Evolutionary conservation across 2,329 filamentous ascomycete species (phyloP).

Genomic region (Bretziella fagacearum): DNA sequence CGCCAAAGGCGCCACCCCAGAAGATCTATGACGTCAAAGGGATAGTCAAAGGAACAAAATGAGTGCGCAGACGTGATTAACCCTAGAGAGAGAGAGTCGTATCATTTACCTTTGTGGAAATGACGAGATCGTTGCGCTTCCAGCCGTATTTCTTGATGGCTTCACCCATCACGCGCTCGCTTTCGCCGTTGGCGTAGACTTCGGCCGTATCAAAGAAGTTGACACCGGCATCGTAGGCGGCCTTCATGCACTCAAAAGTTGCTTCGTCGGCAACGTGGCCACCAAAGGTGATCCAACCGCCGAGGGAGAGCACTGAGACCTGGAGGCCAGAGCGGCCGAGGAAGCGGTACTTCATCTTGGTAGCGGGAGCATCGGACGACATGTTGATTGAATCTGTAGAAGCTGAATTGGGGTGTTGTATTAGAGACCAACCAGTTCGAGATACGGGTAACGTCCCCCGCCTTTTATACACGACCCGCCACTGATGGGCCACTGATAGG

Average conservation of each 20-base stretch:
- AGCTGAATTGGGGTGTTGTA: neutral
- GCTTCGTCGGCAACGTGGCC: constrained; percentile 45
- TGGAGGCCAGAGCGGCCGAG: constrained; percentile 56
- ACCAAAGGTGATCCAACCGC: constrained; percentile 58
- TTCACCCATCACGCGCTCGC: constrained; percentile 45
- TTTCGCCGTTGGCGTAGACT: constrained; percentile 41
- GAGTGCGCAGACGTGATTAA: no score
- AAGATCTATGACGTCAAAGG: constrained; percentile 28
- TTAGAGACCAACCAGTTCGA: neutral
- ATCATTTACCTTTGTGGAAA: constrained; percentile 42
- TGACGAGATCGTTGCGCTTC: constrained; percentile 44
- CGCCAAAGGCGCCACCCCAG: constrained; percentile 43
- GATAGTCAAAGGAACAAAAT: neutral
- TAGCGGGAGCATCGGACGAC: constrained; percentile 19
- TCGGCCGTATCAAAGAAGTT: constrained; percentile 50
- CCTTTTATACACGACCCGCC: no score
- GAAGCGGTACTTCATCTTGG: constrained; percentile 50
- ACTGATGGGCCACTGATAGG: no score
- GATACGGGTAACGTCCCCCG: neutral
- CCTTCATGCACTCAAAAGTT: constrained; percentile 40
- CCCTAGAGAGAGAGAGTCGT: no score
- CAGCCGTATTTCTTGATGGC: constrained; percentile 43
- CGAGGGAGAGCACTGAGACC: constrained; percentile 56
- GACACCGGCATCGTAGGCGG: constrained; percentile 41
- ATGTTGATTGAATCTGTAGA: neutral